These are phyloP conservation scores for Boletus insuetus DNA, from an alignment of 768 basidiomycete species.

Conservation along the genomic window DNA sequence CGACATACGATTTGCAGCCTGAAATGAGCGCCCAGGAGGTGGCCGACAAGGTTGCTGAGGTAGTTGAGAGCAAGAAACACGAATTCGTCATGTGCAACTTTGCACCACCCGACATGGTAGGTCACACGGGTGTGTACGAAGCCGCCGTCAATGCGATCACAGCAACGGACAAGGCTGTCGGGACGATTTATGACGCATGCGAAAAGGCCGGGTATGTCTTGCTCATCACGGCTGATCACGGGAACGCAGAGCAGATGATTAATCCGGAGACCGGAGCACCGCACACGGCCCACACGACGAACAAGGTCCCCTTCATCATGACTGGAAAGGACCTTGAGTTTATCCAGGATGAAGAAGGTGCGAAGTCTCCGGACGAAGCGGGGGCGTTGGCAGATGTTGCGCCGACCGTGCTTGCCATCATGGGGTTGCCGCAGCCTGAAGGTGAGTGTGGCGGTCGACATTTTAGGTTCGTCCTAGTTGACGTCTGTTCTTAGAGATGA, in stretches of 20 bases:
- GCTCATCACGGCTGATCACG: conserved; percentile 89
- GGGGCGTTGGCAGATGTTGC: conserved; percentile 90
- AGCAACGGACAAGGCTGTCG: conserved; percentile 88
- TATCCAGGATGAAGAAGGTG: conserved; percentile 46
- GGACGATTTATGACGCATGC: conserved; percentile 82
- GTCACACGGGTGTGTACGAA: conserved; percentile 89
- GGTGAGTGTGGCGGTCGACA: conserved; percentile 37
- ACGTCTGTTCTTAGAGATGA: conserved; percentile 25
- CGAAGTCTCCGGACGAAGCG: conserved; percentile 50
- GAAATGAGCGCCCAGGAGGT: conserved; percentile 88
- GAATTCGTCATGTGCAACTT: conserved; percentile 99
- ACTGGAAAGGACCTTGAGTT: conserved; percentile 63
- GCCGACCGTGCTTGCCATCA: conserved; percentile 77
- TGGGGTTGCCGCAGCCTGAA: conserved; percentile 71
- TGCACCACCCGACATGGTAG: conserved; percentile 97
- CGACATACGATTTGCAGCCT: conserved; percentile 90
- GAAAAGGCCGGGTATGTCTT: conserved; percentile 84
- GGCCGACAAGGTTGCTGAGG: conserved; percentile 89
- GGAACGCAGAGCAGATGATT: conserved; percentile 94
- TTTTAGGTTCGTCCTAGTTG: neutral
- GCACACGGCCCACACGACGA: conserved; percentile 90
- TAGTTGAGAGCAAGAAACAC: conserved; percentile 63
- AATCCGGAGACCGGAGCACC: conserved; percentile 81
- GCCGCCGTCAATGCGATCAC: conserved; percentile 87
- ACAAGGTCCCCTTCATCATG: conserved; percentile 87